Base-by-base conservation (phyloP, 2,329 filamentous ascomycete genomes). In the Alternaria novae-zelandiae region DNA sequence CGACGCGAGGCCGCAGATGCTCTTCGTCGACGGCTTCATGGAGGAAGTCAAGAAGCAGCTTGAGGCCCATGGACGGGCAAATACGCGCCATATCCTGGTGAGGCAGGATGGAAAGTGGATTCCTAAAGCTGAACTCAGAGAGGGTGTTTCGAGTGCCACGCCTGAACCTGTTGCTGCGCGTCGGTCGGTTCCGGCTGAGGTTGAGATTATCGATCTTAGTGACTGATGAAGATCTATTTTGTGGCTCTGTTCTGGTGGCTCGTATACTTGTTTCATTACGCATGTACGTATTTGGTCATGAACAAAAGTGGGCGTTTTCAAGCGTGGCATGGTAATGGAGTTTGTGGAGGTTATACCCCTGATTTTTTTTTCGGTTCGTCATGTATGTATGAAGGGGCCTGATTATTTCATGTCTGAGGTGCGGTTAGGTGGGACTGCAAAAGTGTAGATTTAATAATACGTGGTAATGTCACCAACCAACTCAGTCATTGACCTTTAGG, bases 11-110 rank as follows among this genome's bases (percentile, higher is more conserved):
- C 96, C 95, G 0, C 83, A 84, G 23, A 87, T 83, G 64, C 85
- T 98, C 1, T 79, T 88, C 3, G 82, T 95, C 6, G 94, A 98
- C 73, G 87, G 87, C 2, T 97, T 94, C 75, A 83, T 97, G 47
- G 74, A 84, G 12, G 80, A 86, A 0, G 88, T 97, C 0, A 85
- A 88, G 13, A 72, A 79, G 2, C 77, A 85, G 50, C 82, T 96
- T 11, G 82, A 83, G 45, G 70, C 76, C 11, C 79, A 83, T 25
- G 81, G 84, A 17, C 80, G 83, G 41, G 74, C 89, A 28, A 78
- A 83, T 21, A 84, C 83, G 0, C 88, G 88, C 67, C 85, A 88
- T 1, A 90, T 95, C 57, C 78, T 87, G 6, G 86, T 94, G 2
- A 82, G 86, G 17, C 80, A 84, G 1, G 86, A 92, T 75, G 91